Base-by-base conservation (phyloP, 805 yeast species). In the Sugiyamaella boreocaroliniensis region DNA sequence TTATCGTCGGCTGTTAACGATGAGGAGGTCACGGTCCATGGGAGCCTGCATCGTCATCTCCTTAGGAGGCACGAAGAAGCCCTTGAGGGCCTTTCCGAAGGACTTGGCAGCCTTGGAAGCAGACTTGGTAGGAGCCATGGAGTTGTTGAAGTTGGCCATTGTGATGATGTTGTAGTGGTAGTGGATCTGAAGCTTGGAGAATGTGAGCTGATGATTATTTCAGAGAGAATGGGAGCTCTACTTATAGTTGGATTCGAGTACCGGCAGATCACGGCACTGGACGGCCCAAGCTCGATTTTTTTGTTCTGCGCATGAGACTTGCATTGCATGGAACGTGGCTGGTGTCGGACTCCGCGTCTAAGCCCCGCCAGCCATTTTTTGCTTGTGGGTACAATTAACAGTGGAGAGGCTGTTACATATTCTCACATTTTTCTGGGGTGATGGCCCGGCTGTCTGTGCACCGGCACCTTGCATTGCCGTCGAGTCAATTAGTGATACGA, bases 71-170 rank as follows among this genome's bases (percentile, higher is more conserved):
- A 45, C 48, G 14, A 45, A 11, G 14, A 45, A 34, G 37, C 11
- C 8, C 37, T 32, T 32, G 26, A 45, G 15, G 20, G 48, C 48
- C 22, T 32, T 29, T 14, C 48, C 48, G 19, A 45, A 26, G n/a
- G 48, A 45, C 26, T 45, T 45, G 40, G 29, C 32, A 18, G 22
- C 20, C 14, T 26, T 29, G 19, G 48, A 45, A 11, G 48, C 40
- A 29, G 48, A 45, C 48, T 45, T 45, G 29, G 48, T 12, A 15
- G 48, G 48, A n/a, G 48, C 48, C 29, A 45, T 15, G 20, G 46
- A 20, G 32, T 43, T 32, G 46, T 43, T n/a, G 41, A 32, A 34
- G 26, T 45, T 29, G 48, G 48, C 40, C 48, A 45, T 45, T 29
- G 29, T 45, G 6, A 22, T 29, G 11, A 29, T 26, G 15, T 45